Base-by-base conservation (phyloP, 768 basidiomycete genomes). In the Boletus bicolor region DNA sequence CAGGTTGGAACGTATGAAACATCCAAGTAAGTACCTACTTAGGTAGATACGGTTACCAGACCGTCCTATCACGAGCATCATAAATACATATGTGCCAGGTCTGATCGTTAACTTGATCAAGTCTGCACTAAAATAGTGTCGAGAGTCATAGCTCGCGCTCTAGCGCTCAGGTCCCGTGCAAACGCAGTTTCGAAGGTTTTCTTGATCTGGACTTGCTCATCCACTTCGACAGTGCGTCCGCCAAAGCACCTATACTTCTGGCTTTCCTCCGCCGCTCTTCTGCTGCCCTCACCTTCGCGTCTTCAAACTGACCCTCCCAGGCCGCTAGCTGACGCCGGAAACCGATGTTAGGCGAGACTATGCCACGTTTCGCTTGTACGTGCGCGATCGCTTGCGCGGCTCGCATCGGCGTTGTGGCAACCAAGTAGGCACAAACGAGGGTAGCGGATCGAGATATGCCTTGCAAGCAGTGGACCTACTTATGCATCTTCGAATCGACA, bases 371-470 rank as follows among this genome's bases (percentile, higher is more conserved):
- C 37, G 77, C 69, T 59, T 78, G 78, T 35, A 83, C 79, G 54
- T 80, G 80, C 28, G 70, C 74, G 60, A 89, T 77, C 9, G 86
- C 79, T 53, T 86, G 79, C 26, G 61, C 50, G 11, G 81, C 76
- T 5, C 68, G 67, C 82, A 87, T 84, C 17, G 75, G 72, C 28
- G 74, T 78, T 17, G 76, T 71, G 7, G 77, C 77, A 19, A 85
- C 71, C 42, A 87, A 73, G 70, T 89, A 91, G 51, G 87, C 90
- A 58, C 85, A 84, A 4, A 91, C 83, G 28, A 90, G 79, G 5
- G 87, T 89, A 1, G 89, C 80, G 42, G 86, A 88, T 24, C 90
- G 79, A 62, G 86, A 88, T 55, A 90, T 79, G 41, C 90, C 90
- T 70, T 84, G 82, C 39, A 83, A 70, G 67, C 90, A 91, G 68